Evolutionary conservation across 2,329 filamentous ascomycete genomes (phyloP).

Genomic region (Acephala macrosclerotiorum): DNA sequence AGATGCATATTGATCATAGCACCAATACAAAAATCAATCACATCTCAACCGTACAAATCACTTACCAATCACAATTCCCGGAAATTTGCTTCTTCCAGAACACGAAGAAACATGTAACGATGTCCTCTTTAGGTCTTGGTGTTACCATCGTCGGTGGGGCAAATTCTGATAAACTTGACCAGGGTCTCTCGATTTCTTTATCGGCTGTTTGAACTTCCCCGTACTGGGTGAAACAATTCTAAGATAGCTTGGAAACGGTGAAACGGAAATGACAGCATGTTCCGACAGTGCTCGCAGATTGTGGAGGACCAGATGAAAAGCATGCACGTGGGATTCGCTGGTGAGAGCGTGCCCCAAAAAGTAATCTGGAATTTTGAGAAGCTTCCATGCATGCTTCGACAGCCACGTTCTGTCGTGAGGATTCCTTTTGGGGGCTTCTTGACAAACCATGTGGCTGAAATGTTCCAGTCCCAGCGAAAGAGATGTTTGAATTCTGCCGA

Average conservation of each 20-base stretch:
- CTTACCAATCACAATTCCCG: slow-evolving; percentile 10
- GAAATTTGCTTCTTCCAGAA: slow-evolving; percentile 31
- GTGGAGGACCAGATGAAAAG: slow-evolving; percentile 12
- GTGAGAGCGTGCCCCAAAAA: background rate
- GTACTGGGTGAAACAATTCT: slow-evolving; percentile 9
- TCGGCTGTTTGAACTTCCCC: slow-evolving; percentile 5
- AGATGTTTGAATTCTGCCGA: background rate
- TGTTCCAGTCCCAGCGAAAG: background rate
- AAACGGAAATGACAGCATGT: slow-evolving; percentile 10
- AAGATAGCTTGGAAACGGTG: background rate
- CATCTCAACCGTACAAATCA: slow-evolving; percentile 13
- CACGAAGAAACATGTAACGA: slow-evolving; percentile 8
- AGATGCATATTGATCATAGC: background rate
- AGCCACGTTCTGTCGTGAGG: slow-evolving; percentile 5
- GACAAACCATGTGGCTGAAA: background rate
- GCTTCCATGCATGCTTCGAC: background rate
- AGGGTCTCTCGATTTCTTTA: background rate
- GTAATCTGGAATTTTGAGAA: slow-evolving; percentile 3
- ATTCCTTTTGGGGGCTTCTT: slow-evolving; percentile 12
- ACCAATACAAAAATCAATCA: background rate
- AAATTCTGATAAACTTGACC: slow-evolving; percentile 2
- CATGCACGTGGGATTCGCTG: slow-evolving; percentile 9
- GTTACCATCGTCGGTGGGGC: background rate
- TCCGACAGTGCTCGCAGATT: background rate
- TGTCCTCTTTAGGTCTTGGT: slow-evolving; percentile 1